Evolutionary conservation across 1,284 basidiomycete genomes (phyloP).

Genomic region (Cutaneotrichosporon cutaneum): DNA sequence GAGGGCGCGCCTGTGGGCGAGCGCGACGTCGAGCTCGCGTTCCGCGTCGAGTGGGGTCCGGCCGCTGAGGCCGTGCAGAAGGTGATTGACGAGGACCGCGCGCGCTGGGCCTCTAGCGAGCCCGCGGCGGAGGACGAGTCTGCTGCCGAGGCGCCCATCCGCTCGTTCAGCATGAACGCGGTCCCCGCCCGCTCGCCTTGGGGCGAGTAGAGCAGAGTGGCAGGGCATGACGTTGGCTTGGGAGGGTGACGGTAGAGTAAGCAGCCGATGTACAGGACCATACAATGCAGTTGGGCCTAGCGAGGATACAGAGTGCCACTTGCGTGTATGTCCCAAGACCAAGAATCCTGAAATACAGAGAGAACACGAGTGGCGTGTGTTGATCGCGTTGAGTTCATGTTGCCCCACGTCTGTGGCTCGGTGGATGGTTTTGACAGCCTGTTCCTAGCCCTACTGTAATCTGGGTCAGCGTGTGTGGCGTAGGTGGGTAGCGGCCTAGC

Average conservation of each 20-base stretch:
- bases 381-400: too few species aligned
- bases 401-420: too few species aligned
- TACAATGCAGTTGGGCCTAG: too few species aligned
- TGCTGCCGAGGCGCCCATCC: slow-evolving; percentile 15
- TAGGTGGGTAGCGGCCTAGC: too few species aligned
- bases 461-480: too few species aligned
- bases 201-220: slow-evolving; percentile 5
- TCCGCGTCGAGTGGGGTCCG: slow-evolving; percentile 20
- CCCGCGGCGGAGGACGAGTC: slow-evolving; percentile 9
- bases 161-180: slow-evolving; percentile 9
- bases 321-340: background rate
- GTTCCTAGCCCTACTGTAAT: too few species aligned
- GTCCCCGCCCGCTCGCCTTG: slow-evolving; percentile 4
- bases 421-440: too few species aligned
- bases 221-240: background rate
- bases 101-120: slow-evolving; percentile 14
- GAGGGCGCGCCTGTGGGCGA: background rate
- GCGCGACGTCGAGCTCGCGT: slow-evolving; percentile 22
- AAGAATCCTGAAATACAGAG: too few species aligned
- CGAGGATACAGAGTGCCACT: background rate
- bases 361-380: too few species aligned
- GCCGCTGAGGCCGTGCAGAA: slow-evolving; percentile 18
- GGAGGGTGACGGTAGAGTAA: background rate
- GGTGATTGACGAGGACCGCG: slow-evolving; percentile 21
- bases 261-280: background rate